Evolutionary conservation across 495 filamentous ascomycete genomes (phyloP).

Genomic region (Xylaria grammica): DNA sequence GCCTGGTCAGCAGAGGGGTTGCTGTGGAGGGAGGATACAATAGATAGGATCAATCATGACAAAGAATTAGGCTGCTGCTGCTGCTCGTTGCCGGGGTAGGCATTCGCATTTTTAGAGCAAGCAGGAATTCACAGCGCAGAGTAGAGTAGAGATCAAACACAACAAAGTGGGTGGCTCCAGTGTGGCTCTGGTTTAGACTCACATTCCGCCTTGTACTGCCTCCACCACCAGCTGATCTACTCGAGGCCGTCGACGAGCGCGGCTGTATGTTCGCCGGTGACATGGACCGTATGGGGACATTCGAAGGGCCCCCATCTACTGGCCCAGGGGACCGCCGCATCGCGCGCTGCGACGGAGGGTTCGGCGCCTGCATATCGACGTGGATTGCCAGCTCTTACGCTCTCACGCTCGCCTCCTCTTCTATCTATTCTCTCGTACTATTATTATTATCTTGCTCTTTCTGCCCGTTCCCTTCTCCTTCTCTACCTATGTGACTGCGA

Average conservation of each 20-base stretch:
- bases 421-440: slow-evolving; percentile 23
- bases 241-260: slow-evolving; percentile 50
- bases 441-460: slow-evolving; percentile 26
- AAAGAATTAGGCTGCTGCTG: not conserved
- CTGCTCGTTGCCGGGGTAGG: not conserved
- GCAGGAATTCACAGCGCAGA: slow-evolving; percentile 1
- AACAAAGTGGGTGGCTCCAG: not conserved
- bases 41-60: not conserved
- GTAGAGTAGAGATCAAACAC: slow-evolving; percentile 10
- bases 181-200: slow-evolving; percentile 37
- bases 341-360: slow-evolving; percentile 42
- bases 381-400: slow-evolving; percentile 1
- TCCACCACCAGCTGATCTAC: slow-evolving; percentile 39
- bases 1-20: slow-evolving; percentile 9
- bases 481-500: slow-evolving; percentile 9
- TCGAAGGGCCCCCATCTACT: slow-evolving; percentile 51
- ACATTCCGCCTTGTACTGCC: slow-evolving; percentile 55
- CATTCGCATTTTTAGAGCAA: not conserved
- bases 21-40: not conserved
- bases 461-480: not conserved
- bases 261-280: slow-evolving; percentile 67
- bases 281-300: slow-evolving; percentile 72
- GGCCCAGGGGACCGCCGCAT: slow-evolving; percentile 56
- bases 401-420: slow-evolving; percentile 19
- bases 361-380: slow-evolving; percentile 46